A percentile compares a stretch with the other conserved stretches of the same genome.
Evolutionary conservation across 352 stramenopile genomes (phyloP).

Genomic region (Aphanomyces stellatus): DNA sequence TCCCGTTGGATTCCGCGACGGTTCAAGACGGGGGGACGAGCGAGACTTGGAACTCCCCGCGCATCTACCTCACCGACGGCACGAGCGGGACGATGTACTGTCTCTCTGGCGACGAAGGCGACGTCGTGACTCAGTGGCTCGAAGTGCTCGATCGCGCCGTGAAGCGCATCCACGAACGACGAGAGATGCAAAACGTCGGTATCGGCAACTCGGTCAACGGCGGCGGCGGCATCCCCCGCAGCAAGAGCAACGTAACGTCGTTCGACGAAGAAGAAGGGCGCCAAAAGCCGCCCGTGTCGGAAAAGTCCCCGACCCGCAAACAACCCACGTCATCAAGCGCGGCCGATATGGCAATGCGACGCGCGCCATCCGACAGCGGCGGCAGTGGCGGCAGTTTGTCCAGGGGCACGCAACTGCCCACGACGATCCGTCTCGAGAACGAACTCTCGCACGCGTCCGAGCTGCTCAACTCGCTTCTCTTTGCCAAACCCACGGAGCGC

Average conservation of each 20-base stretch:
- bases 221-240: not conserved
- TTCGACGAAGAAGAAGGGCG: conserved; percentile 18
- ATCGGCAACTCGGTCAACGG: too few relatives aligned
- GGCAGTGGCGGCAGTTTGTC: not conserved
- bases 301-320: conserved; percentile 14
- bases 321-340: conserved; percentile 20
- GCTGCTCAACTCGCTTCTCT: conserved; percentile 50
- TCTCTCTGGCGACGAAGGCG: conserved; percentile 58
- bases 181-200: not conserved
- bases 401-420: conserved; percentile 44
- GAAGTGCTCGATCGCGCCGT: conserved; percentile 50
- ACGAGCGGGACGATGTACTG: conserved; percentile 74
- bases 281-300: not conserved
- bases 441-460: conserved; percentile 56
- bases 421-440: conserved; percentile 69
- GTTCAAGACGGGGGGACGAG: conserved; percentile 73
- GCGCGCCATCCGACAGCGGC: conserved; percentile 25
- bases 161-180: conserved; percentile 20
- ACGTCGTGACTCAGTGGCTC: conserved; percentile 66
- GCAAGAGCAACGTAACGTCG: conserved; percentile 4
- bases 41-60: conserved; percentile 80
- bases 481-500: conserved; percentile 18
- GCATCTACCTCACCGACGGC: conserved; percentile 75
- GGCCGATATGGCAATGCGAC: conserved; percentile 23
- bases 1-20: conserved; percentile 66